Base-by-base conservation (phyloP, 352 stramenopile genomes). In the Phytophthora tentaculata region DNA sequence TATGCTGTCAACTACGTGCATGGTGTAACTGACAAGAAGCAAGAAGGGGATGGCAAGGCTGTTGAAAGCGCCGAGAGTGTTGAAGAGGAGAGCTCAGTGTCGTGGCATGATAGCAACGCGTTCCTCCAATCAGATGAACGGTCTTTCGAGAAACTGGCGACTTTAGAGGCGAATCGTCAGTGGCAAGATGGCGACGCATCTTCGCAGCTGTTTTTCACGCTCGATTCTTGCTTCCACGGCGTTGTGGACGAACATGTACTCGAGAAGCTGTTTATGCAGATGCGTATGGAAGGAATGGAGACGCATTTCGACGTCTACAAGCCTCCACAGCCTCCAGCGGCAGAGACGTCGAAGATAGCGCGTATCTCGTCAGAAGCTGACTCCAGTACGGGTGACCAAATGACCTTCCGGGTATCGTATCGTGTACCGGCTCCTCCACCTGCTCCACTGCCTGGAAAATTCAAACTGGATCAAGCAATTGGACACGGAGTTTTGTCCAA, bases 1-100 rank as follows among this genome's bases (percentile, higher is more conserved):
- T 94, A 93, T 47, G 86, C 88, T 1, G 88, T 96, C 19, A 88
- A 91, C 53, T 93, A 84, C 39, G 77, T 96, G 0, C 79, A 94
- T 24, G 65, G 56, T 1, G 65, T 84, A 14, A 90, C 77, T n/a
- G 78, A 91, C 23, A 85, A 87, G 35, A 90, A 90, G 57, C 76
- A 76, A 5, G 66, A 60, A 45, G 37, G 51, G 14, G 59, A 74
- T 35, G n/a, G 26, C 14, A 71, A 67, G 19, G 48, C 35, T 23
- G 57, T 71, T 22, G 68, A 67, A 56, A 55, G 54, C 7, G 32
- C 37, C 26, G 51, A 61, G 10, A 61, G 5, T 26, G 8, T 43
- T 24, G 52, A 79, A 49, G 73, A 79, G 41, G 65, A 77, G 23
- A 32, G 22, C 8, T 10, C 8, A 6, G 26, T 23, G 22, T 64